Percentiles rank a stretch among this genome's conserved stretches.
Evolutionary conservation across 2,329 filamentous ascomycete genomes (phyloP).

Genomic region (Colletotrichum sp.): DNA sequence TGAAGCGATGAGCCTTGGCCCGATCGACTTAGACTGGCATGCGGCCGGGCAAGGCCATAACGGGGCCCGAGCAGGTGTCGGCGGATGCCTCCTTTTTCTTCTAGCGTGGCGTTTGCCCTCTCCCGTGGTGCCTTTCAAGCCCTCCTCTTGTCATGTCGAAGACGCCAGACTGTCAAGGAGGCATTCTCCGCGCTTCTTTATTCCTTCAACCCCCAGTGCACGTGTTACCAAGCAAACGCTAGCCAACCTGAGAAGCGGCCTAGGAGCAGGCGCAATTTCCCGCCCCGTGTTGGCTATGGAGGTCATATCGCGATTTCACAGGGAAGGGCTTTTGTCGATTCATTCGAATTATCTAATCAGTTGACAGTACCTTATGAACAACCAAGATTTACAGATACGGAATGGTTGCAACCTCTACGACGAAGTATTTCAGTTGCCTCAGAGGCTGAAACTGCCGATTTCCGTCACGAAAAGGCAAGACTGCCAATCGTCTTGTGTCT

Average conservation of each 20-base stretch:
- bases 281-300: neutral
- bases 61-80: neutral
- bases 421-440: neutral
- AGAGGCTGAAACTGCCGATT: conserved; percentile 5
- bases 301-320: neutral
- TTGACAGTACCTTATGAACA: neutral
- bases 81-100: conserved; percentile 3
- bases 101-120: neutral
- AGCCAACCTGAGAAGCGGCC: neutral
- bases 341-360: neutral
- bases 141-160: neutral
- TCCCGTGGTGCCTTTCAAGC: neutral
- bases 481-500: neutral
- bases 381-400: neutral
- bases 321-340: neutral
- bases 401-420: neutral
- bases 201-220: neutral
- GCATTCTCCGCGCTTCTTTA: neutral
- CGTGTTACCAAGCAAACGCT: neutral
- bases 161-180: neutral
- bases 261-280: conserved; percentile 2
- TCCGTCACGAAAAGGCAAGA: neutral
- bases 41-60: neutral
- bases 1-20: neutral
- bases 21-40: neutral